phyloP scores from a whole-genome alignment of 805 yeast species.

The Yarrowia deformans region DNA sequence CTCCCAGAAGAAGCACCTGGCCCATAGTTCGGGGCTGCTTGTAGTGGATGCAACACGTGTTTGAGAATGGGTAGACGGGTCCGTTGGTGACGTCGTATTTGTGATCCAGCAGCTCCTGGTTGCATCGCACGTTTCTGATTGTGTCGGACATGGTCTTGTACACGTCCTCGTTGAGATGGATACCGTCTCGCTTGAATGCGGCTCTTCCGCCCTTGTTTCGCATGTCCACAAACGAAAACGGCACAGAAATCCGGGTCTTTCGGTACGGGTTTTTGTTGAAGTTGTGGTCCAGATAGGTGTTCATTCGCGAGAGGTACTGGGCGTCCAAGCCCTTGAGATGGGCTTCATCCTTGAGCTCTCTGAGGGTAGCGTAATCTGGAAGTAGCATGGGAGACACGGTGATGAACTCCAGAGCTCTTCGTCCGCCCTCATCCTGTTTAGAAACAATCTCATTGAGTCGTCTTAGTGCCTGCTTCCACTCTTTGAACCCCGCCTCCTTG shows the following conservation, averaged over 20 bases:
- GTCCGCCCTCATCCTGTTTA: constrained; percentile 10
- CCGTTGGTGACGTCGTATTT: constrained; percentile 8
- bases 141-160: constrained; percentile 43
- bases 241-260: constrained; percentile 42
- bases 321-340: constrained; percentile 23
- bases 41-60: constrained; percentile 45
- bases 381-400: constrained; percentile 41
- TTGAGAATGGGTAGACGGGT: constrained; percentile 42
- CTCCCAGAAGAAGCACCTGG: constrained; percentile 21
- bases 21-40: constrained; percentile 39
- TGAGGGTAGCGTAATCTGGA: constrained; percentile 12
- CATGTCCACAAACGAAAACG: constrained; percentile 43
- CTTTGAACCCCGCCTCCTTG: constrained; percentile 40
- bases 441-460: constrained; percentile 33
- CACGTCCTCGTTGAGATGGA: constrained; percentile 42
- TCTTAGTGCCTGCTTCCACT: constrained; percentile 29
- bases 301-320: constrained; percentile 17
- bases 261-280: constrained; percentile 40
- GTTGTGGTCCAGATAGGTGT: constrained; percentile 16
- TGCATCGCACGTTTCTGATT: constrained; percentile 44
- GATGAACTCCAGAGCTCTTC: constrained; percentile 41
- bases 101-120: constrained; percentile 41
- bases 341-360: constrained; percentile 3
- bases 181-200: constrained; percentile 41
- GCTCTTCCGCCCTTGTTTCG: constrained; percentile 35